phyloP scores from a whole-genome alignment of 1,284 basidiomycete species.

The Cryptococcus sp. region DNA sequence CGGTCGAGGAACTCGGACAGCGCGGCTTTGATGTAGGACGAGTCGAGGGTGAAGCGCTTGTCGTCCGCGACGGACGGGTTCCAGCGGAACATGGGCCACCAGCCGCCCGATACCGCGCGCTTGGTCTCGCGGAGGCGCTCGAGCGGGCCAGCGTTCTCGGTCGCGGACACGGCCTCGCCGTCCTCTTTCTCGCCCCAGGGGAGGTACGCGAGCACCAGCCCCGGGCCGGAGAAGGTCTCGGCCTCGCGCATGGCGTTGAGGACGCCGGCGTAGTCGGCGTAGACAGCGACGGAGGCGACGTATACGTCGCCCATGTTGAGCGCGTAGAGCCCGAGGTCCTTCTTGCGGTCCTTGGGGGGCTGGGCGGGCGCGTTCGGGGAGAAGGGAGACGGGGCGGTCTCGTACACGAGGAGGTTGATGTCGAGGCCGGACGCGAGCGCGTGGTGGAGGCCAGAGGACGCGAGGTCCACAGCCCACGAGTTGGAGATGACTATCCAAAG shows the following conservation, averaged over 20 bases:
- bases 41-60: conserved; percentile 84
- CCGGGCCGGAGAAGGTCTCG: conserved; percentile 83
- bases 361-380: conserved; percentile 55
- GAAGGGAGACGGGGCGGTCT: conserved; percentile 72
- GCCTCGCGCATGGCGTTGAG: conserved; percentile 90
- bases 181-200: conserved; percentile 71
- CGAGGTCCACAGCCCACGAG: conserved; percentile 95
- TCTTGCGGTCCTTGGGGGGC: conserved; percentile 60
- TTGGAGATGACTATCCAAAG: conserved; percentile 98
- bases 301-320: conserved; percentile 98
- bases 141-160: conserved; percentile 66
- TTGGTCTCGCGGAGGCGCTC: conserved; percentile 96
- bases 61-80: conserved; percentile 83
- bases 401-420: conserved; percentile 93
- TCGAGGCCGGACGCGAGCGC: conserved; percentile 85
- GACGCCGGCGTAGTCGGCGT: conserved; percentile 92
- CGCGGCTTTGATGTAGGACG: conserved; percentile 89
- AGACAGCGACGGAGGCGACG: conserved; percentile 91
- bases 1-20: conserved; percentile 93
- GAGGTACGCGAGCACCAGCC: conserved; percentile 89
- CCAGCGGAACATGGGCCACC: conserved; percentile 99
- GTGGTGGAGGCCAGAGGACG: conserved; percentile 93
- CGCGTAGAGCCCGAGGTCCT: conserved; percentile 92
- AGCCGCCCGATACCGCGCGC: conserved; percentile 90
- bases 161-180: conserved; percentile 26